Base-by-base conservation (phyloP, 1,284 basidiomycete species). In the Bothia castanella region DNA sequence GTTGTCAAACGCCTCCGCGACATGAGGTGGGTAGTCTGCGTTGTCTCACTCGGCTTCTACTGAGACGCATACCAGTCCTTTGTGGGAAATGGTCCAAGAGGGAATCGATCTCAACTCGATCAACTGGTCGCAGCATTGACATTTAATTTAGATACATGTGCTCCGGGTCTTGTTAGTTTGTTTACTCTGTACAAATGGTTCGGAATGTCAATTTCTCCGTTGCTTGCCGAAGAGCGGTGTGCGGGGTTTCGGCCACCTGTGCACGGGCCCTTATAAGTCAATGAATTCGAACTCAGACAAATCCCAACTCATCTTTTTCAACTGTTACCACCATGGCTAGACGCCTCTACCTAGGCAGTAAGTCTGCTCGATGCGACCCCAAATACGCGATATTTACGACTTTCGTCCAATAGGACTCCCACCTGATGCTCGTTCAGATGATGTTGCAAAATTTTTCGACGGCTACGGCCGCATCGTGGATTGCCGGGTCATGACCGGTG, bases 31-130 rank as follows among this genome's bases (percentile, higher is more conserved):
- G 66, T 30, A n/a, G 19, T 35, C 37, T 38, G 36, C 30, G 7
- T n/a, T 55, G 47, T 17, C 23, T 37, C 40, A 45, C 34, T 31
- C 38, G 41, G 25, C 23, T 31, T 54, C 37, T 50, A 31, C 48
- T 54, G 42, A 60, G 50, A 43, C 55, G 45, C 49, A 37, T 37
- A 42, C 20, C 52, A 89, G 90, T 66, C 95, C 95, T 23, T 72
- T 97, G 44, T 97, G 94, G 94, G 95, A 97, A 74, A 96, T 97
- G 93, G 92, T 97, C 13, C 92, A 96, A 71, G 95, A 97, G 66
- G 97, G 96, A 37, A 93, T 99, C 49, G 95, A 98, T 67, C 82
- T 98, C 60, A 91, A 84, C 67, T 78, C 85, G 20, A 97, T 99
- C 66, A 81, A 97, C 68, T 98, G 95, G 95, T 87, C 88, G 39